Base-by-base conservation (phyloP, 805 yeast species). In the Isabelozyma pseudorhagii region DNA sequence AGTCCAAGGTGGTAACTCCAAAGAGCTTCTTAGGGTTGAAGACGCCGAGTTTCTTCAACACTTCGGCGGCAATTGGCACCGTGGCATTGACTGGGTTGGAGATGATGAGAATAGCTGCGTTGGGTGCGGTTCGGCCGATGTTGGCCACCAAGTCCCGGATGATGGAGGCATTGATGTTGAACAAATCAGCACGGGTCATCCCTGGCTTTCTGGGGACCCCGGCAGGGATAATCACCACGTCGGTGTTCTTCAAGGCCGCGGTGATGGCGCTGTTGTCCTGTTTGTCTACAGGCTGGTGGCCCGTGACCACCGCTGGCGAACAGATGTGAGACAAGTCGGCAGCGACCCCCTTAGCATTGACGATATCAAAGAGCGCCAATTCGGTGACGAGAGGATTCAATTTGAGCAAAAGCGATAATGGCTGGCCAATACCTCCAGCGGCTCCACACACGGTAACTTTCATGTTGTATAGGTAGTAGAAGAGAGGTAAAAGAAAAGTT, bases 141-240 rank as follows among this genome's bases (percentile, higher is more conserved):
- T 69, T 69, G 42, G 72, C 74, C 39, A 67, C 72, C 58, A 74
- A 67, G 54, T 73, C 78, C 45, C 78, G 62, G 44, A 74, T 62
- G 44, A 74, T 74, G 44, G 72, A 69, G 2, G 79, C 79, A 57
- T 74, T 74, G 55, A 74, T 74, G 54, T 74, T 74, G 59, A 74
- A 74, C 48, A 74, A 68, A 56, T 74, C 79, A 31, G 76, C 78
- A 53, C 79, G 63, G 40, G 79, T 72, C 79, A 74, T 74, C 21
- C 79, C 79, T 7, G 79, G 79, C 55, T 74, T 74, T 58, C 79
- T 69, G 21, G 79, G 79, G 10, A 74, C 77, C 28, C 79, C 79
- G 18, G 79, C 79, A 10, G 79, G 79, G 46, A 74, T 74, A 14
- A 74, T 61, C 41, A 74, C 79, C 52, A 74, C 59, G 42, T 72